Percentiles rank a stretch among this genome's conserved stretches.
These are phyloP conservation scores for Dipodascopsis uninucleata DNA, from an alignment of 805 yeast species.

Conservation along the genomic window DNA sequence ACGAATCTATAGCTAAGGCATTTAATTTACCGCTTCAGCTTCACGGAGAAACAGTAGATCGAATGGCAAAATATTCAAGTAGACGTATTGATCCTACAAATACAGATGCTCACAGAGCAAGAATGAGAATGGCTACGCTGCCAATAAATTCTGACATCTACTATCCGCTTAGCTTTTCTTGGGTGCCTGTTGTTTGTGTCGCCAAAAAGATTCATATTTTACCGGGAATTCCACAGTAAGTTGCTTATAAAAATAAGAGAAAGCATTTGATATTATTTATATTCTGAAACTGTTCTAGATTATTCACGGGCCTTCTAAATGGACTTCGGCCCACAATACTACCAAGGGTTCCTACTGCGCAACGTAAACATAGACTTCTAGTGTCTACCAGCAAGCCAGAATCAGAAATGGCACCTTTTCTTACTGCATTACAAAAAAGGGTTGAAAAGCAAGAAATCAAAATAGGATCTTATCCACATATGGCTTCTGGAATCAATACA, in stretches of 20 bases:
- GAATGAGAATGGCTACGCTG: slow-evolving; percentile 73
- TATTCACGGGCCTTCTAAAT: slow-evolving; percentile 55
- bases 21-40: slow-evolving; percentile 49
- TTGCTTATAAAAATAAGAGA: neutral
- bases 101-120: slow-evolving; percentile 53
- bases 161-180: slow-evolving; percentile 51
- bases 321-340: slow-evolving; percentile 42
- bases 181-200: slow-evolving; percentile 85
- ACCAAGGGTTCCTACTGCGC: slow-evolving; percentile 40
- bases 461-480: slow-evolving; percentile 84
- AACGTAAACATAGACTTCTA: slow-evolving; percentile 44
- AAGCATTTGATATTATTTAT: neutral
- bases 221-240: slow-evolving; percentile 73
- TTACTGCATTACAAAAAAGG: slow-evolving; percentile 50
- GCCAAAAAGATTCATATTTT: slow-evolving; percentile 61
- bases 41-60: slow-evolving; percentile 54
- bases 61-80: slow-evolving; percentile 51
- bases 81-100: slow-evolving; percentile 36
- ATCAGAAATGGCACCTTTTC: slow-evolving; percentile 63
- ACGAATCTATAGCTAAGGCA: slow-evolving; percentile 66
- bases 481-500: slow-evolving; percentile 58
- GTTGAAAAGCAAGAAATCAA: slow-evolving; percentile 48
- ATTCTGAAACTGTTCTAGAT: slow-evolving; percentile 17
- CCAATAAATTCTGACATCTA: slow-evolving; percentile 44
- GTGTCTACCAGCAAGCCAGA: slow-evolving; percentile 63